Base-by-base conservation (phyloP, 176 grass and related monocot genomes). In the Cenchrus purpureus region DNA sequence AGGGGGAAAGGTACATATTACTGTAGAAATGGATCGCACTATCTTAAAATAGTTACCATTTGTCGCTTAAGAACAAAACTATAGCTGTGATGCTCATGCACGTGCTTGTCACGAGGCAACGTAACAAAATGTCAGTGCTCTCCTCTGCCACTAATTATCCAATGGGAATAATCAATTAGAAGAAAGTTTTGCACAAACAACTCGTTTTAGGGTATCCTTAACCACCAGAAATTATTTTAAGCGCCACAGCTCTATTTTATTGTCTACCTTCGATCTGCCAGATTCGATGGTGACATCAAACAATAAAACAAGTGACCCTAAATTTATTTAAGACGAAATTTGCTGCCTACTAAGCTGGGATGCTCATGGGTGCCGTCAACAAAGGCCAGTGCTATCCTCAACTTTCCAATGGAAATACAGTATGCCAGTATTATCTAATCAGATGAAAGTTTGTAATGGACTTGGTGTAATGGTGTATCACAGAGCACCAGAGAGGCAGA, bases 111-210 rank as follows among this genome's bases (percentile, higher is more conserved):
- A 20, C 63, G 49, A 80, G 29, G 54, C 46, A 80, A 37, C 0
- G 25, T 73, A 34, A 73, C 48, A 76, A 52, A 66, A 53, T 54
- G 67, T 42, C 34, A 44, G 19, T 3, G 65, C 64, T 81, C 43
- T 56, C 29, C 50, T 16, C 20, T 10, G 42, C 12, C 29, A 5
- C 49, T 37, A 48, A 61, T 15, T 6, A 43, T 15, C 79, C 51
- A 25, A 29, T 44, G 19, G 52, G 65, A 57, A 69, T 69, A 81
- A 70, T 70, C 31, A 69, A 82, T 82, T 71, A 82, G 4, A 81
- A 71, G 52, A 46, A 82, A 44, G 65, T 82, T 58, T 28, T 12
- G 19, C 54, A 22, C 42, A 11, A 70, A 10, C 65, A 70, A 81
- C 43, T 44, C 75, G 3, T 46, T 45, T 44, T 44, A 11, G 2